phyloP scores from a whole-genome alignment of 2,329 filamentous ascomycete species.

The Hymenoscyphus linearis region DNA sequence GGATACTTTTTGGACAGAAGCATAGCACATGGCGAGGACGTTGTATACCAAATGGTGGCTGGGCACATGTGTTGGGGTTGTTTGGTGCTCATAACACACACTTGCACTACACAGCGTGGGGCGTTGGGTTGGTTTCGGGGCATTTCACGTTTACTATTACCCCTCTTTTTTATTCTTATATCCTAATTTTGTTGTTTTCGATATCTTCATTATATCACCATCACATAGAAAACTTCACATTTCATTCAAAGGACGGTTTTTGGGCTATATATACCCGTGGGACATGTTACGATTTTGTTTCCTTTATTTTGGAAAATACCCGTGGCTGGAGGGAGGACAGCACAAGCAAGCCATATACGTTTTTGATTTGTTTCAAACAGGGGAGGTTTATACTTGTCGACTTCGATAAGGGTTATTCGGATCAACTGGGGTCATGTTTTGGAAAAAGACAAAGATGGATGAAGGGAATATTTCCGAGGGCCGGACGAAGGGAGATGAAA shows the following conservation, averaged over 20 bases:
- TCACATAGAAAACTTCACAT: neutral
- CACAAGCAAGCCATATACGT: neutral
- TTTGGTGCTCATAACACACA: neutral
- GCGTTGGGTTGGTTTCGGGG: constrained; percentile 15
- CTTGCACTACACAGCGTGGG: constrained; percentile 17
- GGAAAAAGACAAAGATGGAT: neutral
- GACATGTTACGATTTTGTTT: constrained; percentile 3
- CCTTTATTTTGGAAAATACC: neutral
- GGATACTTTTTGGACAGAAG: constrained; percentile 1
- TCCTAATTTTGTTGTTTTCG: neutral
- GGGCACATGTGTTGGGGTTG: neutral
- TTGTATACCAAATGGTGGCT: constrained; percentile 7
- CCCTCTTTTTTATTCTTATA: neutral
- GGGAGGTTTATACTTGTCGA: neutral
- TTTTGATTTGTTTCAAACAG: neutral
- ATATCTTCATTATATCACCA: neutral
- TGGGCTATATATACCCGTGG: neutral
- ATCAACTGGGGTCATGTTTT: neutral
- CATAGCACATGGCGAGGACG: constrained; percentile 10
- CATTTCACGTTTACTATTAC: constrained; percentile 8
- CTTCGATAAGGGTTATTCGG: neutral
- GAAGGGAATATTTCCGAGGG: neutral
- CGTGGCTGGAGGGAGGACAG: neutral
- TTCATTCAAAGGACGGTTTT: neutral
- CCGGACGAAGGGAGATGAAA: neutral